phyloP scores from a whole-genome alignment of 1,139 yeast species.

The Sugiyamaella paludigena region DNA sequence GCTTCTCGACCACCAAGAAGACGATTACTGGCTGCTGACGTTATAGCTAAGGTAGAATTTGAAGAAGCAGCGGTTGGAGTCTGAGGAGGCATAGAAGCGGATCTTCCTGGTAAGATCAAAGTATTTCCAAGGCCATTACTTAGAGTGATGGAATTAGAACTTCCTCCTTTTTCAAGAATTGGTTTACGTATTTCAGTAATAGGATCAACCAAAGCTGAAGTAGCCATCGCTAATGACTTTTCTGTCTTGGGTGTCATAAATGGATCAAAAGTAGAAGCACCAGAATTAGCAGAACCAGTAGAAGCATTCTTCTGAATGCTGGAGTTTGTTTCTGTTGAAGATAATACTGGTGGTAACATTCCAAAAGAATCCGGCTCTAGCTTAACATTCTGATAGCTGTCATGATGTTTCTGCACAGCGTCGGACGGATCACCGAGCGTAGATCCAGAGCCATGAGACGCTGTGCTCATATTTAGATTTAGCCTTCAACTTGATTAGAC shows the following conservation, averaged over 20 bases:
- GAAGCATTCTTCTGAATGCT: not conserved
- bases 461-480: constrained; percentile 10
- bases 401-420: constrained; percentile 11
- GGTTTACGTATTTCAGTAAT: constrained; percentile 20
- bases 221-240: constrained; percentile 5
- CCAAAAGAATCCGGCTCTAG: constrained; percentile 13
- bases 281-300: not conserved
- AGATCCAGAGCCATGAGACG: constrained; percentile 13
- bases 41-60: not conserved
- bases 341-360: constrained; percentile 7
- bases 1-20: constrained; percentile 5
- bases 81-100: constrained; percentile 18
- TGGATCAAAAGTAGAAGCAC: not conserved
- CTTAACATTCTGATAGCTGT: constrained; percentile 3
- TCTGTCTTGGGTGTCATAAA: constrained; percentile 16
- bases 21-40: not conserved
- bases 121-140: constrained; percentile 7
- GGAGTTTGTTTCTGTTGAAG: not conserved
- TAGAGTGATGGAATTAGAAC: not conserved
- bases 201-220: constrained; percentile 9
- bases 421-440: constrained; percentile 8
- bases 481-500: no score
- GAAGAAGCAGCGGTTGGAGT: constrained; percentile 17
- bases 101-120: constrained; percentile 13
- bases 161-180: constrained; percentile 2